Evolutionary conservation across 2,329 filamentous ascomycete genomes (phyloP).

Genomic region (Cladophialophora carrionii): DNA sequence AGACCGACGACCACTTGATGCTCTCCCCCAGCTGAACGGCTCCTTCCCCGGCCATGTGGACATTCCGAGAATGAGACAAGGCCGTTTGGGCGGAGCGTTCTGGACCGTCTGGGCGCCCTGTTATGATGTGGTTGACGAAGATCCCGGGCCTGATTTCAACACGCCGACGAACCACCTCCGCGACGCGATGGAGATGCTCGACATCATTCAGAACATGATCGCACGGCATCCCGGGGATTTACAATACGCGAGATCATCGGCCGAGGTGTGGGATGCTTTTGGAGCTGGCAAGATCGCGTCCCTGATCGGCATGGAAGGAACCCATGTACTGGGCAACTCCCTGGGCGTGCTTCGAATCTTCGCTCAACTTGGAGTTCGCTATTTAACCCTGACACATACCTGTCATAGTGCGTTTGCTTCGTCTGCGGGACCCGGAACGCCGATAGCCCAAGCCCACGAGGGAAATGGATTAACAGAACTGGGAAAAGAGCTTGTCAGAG

Average conservation of each 20-base stretch:
- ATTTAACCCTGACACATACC: slow-evolving; percentile 39
- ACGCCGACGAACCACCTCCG: slow-evolving; percentile 23
- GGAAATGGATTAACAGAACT: slow-evolving; percentile 37
- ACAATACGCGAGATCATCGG: slow-evolving; percentile 21
- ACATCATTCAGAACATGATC: slow-evolving; percentile 29
- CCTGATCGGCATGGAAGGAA: slow-evolving; percentile 40
- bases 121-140: slow-evolving; percentile 63
- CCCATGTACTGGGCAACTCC: slow-evolving; percentile 40
- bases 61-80: slow-evolving; percentile 70
- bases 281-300: slow-evolving; percentile 35
- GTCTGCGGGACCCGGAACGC: slow-evolving; percentile 33
- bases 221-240: slow-evolving; percentile 17
- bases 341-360: slow-evolving; percentile 37
- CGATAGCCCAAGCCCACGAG: slow-evolving; percentile 8
- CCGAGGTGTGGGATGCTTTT: slow-evolving; percentile 22
- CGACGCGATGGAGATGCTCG: slow-evolving; percentile 26
- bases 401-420: slow-evolving; percentile 41
- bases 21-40: slow-evolving; percentile 55
- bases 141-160: slow-evolving; percentile 19
- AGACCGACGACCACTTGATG: slow-evolving; percentile 23
- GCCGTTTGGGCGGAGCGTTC: slow-evolving; percentile 79
- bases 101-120: slow-evolving; percentile 86
- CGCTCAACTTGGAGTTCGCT: slow-evolving; percentile 38
- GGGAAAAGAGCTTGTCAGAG: slow-evolving; percentile 37
- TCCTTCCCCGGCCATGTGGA: slow-evolving; percentile 73